Evolutionary conservation across 176 grass and related monocot species (phyloP), one percentile per base, ranked within the genome.

Genomic region (Bolboschoenus planiculmis): DNA sequence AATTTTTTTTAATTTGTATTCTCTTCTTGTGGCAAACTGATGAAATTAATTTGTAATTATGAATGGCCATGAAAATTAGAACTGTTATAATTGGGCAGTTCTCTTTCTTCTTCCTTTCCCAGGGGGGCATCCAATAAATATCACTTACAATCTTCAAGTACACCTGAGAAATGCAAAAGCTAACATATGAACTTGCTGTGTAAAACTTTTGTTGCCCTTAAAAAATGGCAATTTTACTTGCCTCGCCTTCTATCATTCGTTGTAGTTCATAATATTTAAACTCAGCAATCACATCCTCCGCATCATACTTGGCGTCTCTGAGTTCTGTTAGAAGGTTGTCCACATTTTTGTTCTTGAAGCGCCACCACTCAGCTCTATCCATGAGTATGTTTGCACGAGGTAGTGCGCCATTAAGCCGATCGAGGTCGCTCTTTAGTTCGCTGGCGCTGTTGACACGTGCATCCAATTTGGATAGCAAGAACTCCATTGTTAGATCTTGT

Each of bases 341-440:
- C 2, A 78, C 4, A 18, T 47, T 31, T 33, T 34, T 1, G 13
- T 78, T 14, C 7, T 78, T 78, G 46, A 78, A 78, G 42, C 74
- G 74, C 74, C 74, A 78, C 46, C 74, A 78, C 74, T 54, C 74
- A 5, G 74, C 65, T 70, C 42, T 70, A 21, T 42, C 20, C 14
- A 66, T 66, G 15, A 66, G 16, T 30, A 66, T 66, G 62, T 66
- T 66, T 11, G 11, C 33, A 2, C 62, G 62, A 66, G 62, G 62
- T 7, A 66, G 13, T 1, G 62, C 18, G 10, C 3, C 33, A 18
- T 36, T 36, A 66, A 66, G 62, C 31, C 31, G 62, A 35, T 66
- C 13, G 33, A 66, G 31, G 15, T 34, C 4, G 31, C 1, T 66
- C 31, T 37, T 66, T 15, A 66, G 4, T 9, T 66, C 31, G 5